Evolutionary conservation across 2,329 filamentous ascomycete species (phyloP), one percentile per base, ranked within the genome.

Genomic region (Arachnomyces sp.): DNA sequence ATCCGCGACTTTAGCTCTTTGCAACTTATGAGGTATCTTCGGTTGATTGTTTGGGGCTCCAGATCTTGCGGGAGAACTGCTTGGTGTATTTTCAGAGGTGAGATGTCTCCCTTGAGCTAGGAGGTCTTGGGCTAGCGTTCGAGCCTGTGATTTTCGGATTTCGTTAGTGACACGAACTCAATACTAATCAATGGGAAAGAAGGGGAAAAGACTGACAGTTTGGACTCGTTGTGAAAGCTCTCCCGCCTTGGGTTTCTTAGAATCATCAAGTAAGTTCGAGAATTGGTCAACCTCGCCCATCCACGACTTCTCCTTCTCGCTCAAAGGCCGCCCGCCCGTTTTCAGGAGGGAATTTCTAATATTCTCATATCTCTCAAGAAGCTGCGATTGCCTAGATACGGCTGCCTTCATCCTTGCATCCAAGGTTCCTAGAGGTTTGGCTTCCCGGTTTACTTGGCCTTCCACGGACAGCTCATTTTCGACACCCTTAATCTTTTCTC

Each of bases 271-370:
- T 5, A 60, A 65, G 14, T 45, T 46, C 1, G 62, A 60, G 18
- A 72, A 41, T 4, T 53, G 45, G 14, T 65, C 54, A 17, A 73
- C 62, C 44, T 73, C 69, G 8, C 46, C 51, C 4, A 67, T 48
- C 68, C 68, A 73, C 4, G 57, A 54, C 39, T 57, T 61, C 46
- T 73, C 69, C 44, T 63, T 70, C 17, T 67, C 62, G 42, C 65
- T 69, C 29, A 72, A 52, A 7, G 67, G 64, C 7, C 62, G 59
- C 12, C 67, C 67, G 11, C 63, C 64, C 2, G 62, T 59, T 38
- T 65, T 64, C 34, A 59, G 44, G 21, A 70, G 52, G 50, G 65
- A 71, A 25, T 54, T 62, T 21, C 67, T 61, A 31, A 73, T 44
- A n/a, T 54, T 51, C 37, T 69, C 63, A 46, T 71, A 69, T 42